Evolutionary conservation across 345 rosid species (phyloP).

Genomic region (Heritiera fomes): DNA sequence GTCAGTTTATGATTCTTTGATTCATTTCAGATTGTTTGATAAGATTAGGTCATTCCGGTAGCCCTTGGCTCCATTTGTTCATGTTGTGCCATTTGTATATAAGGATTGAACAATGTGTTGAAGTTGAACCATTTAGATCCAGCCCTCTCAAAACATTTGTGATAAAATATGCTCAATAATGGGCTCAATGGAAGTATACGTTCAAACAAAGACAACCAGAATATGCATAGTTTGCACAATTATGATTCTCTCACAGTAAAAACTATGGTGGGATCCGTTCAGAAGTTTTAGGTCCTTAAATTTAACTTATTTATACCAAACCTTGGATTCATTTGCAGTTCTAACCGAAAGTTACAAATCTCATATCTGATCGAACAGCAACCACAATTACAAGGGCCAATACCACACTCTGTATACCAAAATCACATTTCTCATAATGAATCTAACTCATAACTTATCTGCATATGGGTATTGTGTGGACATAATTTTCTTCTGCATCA

Average conservation of each 20-base stretch:
- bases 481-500: neutral
- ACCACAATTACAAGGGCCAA: neutral
- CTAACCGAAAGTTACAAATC: neutral
- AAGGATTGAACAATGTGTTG: constrained; percentile 5
- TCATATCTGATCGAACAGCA: neutral
- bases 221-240: neutral
- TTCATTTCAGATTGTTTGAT: constrained; percentile 16
- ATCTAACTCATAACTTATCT: neutral
- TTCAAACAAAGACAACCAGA: neutral
- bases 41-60: constrained; percentile 19
- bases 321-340: neutral
- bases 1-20: constrained; percentile 36
- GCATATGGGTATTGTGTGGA: neutral
- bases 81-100: constrained; percentile 21
- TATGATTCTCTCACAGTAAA: neutral
- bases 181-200: neutral
- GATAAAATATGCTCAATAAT: neutral
- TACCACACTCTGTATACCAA: neutral
- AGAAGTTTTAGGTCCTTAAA: neutral
- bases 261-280: neutral
- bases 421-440: neutral
- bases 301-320: neutral
- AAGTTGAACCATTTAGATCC: neutral
- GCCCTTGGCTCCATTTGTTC: constrained; percentile 25
- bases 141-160: neutral